Base-by-base conservation (phyloP, 2,329 filamentous ascomycete species). In the Davidsoniella eucalypti region DNA sequence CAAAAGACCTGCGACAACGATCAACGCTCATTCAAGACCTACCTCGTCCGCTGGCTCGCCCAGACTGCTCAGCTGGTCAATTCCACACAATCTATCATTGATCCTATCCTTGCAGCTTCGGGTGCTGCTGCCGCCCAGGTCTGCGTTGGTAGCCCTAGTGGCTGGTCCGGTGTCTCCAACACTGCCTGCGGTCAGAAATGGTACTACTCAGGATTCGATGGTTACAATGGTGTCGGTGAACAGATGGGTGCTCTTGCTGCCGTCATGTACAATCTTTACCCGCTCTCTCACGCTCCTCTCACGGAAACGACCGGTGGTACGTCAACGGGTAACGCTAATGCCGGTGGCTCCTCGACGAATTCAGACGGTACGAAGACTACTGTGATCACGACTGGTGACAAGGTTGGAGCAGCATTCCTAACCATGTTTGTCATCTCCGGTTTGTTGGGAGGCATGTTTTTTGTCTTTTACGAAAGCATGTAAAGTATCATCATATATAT, bases 21-120 rank as follows among this genome's bases (percentile, higher is more conserved):
- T 61, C 81, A 87, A 65, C 73, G 73, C 58, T 78, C 72, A 44
- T 87, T 87, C 75, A 87, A 87, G 65, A 82, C 80, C 9, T 87
- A 85, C 61, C 68, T 86, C 23, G 65, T 76, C 23, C 78, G 83
- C 42, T 87, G 80, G 76, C 64, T 81, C 60, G 70, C 75, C 1
- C 66, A 65, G 16, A 72, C 75, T 1, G 64, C 69, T 5, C 69
- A 74, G 59, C 60, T 80, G 57, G 75, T 72, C 1, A 72, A 77
- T 1, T 67, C 69, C 55, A 74, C 70, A 1, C 66, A 63, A 53
- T 62, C 68, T 45, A 63, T 59, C 4, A 71, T 81, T 54, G 65
- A 67, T 57, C 66, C 69, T 4, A 63, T 77, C n/a, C 61, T 82
- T 41, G 60, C 63, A 29, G 61, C 64, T n/a, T 70, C 66, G 26